Evolutionary conservation across 768 basidiomycete species (phyloP).

Genomic region (Rhizopogon vinicolor): DNA sequence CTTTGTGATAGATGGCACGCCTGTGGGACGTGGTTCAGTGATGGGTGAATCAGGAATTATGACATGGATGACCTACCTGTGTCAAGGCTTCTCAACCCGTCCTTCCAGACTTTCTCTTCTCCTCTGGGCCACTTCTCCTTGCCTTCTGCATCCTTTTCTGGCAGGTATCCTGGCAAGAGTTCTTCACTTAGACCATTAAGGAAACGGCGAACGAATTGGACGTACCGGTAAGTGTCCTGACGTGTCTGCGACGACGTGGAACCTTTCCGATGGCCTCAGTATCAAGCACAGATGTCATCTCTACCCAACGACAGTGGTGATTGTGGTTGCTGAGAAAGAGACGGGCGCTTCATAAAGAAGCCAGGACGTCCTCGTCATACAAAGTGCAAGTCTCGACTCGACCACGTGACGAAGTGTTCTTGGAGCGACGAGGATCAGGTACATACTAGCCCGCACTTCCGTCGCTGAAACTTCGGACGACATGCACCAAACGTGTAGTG

Average conservation of each 20-base stretch:
- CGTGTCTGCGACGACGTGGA: slow-evolving; percentile 54
- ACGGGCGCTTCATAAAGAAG: neutral
- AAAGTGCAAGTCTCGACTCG: neutral
- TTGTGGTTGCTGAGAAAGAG: neutral
- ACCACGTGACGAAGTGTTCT: too few relatives aligned
- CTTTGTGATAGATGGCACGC: slow-evolving; percentile 57
- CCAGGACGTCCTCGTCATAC: neutral
- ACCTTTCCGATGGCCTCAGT: slow-evolving; percentile 57
- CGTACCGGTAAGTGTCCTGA: slow-evolving; percentile 62
- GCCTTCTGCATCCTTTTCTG: slow-evolving; percentile 70
- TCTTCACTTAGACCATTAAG: neutral
- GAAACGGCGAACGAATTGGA: neutral
- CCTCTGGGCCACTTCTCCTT: slow-evolving; percentile 86
- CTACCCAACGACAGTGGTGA: neutral
- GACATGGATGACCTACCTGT: slow-evolving; percentile 35
- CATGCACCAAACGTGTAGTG: too few relatives aligned
- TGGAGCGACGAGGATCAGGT: too few relatives aligned
- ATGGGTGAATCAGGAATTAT: neutral
- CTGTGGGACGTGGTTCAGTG: slow-evolving; percentile 28
- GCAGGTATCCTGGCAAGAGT: slow-evolving; percentile 58
- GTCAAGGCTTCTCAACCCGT: slow-evolving; percentile 51
- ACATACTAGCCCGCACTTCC: too few relatives aligned
- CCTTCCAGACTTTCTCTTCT: slow-evolving; percentile 73
- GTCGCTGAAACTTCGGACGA: too few relatives aligned
- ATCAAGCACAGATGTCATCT: slow-evolving; percentile 66